Base-by-base conservation (phyloP, 345 rosid species). In the Acer negundo region DNA sequence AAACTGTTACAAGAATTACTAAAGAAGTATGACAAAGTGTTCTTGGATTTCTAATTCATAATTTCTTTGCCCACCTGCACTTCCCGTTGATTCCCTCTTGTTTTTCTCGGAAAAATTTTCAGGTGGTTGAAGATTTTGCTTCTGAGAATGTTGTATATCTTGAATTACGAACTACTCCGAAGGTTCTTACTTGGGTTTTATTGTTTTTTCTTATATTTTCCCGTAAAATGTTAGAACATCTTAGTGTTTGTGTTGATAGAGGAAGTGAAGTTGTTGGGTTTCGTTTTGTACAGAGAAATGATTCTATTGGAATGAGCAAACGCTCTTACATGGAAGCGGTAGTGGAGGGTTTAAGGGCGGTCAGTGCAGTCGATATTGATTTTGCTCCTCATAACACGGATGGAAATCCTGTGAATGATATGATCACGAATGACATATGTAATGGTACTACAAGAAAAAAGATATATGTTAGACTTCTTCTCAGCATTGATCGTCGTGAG, bases 121-220 rank as follows among this genome's bases (percentile, higher is more conserved):
- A 94, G 99, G 99, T 94, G 67, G 85, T 94, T 35, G 94, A 94
- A 87, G 99, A 96, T 78, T 94, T 96, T 89, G 97, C 97, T 83
- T 83, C 84, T 9, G 99, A 94, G 70, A 96, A 90, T 85, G 97
- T 89, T 75, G 91, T 92, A 6, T 94, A 96, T 84, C 85, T 94
- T 7, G 99, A 96, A 86, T 80, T 96, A 75, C 79, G 99, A 86
- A 96, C 99, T 64, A 90, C 97, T 76, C 98, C 99, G n/a, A 94
- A 96, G 97, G 98, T 94, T 84, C 72, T 55, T 46, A 22, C 23
- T 62, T 62, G 35, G 62, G 72, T 51, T 69, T 1, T 56, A n/a
- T 24, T 11, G n/a, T 13, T 35, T 63, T 61, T 42, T 64, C 62
- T 68, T 17, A 10, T 10, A 1, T 1, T 46, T 46, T 46, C 13